These are phyloP conservation scores for Aspergillus coremiiformis DNA, from an alignment of 495 filamentous ascomycete genomes.

Conservation along the genomic window DNA sequence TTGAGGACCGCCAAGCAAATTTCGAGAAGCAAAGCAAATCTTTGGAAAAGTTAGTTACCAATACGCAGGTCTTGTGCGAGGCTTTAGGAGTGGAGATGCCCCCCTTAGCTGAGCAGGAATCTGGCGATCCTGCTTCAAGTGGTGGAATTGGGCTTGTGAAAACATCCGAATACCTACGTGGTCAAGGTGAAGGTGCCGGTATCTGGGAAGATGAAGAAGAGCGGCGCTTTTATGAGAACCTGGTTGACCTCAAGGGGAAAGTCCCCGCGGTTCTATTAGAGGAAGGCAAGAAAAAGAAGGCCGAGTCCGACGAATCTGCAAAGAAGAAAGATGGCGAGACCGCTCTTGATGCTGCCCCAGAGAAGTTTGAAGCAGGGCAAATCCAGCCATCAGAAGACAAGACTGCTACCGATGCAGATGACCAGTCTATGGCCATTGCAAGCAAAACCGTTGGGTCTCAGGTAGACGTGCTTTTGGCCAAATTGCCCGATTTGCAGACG, in stretches of 20 bases:
- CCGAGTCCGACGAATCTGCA: conserved; percentile 59
- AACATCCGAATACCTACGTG: conserved; percentile 84
- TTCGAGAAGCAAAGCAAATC: conserved; percentile 89
- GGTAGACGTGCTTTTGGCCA: conserved; percentile 82
- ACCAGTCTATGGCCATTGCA: conserved; percentile 85
- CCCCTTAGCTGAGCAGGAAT: conserved; percentile 74
- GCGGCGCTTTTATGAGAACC: conserved; percentile 92
- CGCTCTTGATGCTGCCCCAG: conserved; percentile 18
- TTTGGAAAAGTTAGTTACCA: conserved; percentile 82
- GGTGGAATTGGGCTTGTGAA: conserved; percentile 89
- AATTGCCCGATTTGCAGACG: conserved; percentile 80
- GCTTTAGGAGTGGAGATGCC: conserved; percentile 91
- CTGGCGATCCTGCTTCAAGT: conserved; percentile 52
- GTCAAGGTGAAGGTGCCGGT: conserved; percentile 84
- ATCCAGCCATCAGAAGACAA: conserved; percentile 39
- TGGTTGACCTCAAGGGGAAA: conserved; percentile 90
- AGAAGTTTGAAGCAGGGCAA: conserved; percentile 24
- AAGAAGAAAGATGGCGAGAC: conserved; percentile 46
- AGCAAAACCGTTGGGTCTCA: conserved; percentile 98
- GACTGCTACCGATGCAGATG: conserved; percentile 55
- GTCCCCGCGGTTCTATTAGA: conserved; percentile 90
- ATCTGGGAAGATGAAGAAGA: conserved; percentile 99
- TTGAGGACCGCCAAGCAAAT: conserved; percentile 93
- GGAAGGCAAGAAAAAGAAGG: conserved; percentile 91
- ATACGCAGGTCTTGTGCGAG: conserved; percentile 87